Evolutionary conservation across 305 asterid genomes (phyloP).

Genomic region (Solanum hybrid): DNA sequence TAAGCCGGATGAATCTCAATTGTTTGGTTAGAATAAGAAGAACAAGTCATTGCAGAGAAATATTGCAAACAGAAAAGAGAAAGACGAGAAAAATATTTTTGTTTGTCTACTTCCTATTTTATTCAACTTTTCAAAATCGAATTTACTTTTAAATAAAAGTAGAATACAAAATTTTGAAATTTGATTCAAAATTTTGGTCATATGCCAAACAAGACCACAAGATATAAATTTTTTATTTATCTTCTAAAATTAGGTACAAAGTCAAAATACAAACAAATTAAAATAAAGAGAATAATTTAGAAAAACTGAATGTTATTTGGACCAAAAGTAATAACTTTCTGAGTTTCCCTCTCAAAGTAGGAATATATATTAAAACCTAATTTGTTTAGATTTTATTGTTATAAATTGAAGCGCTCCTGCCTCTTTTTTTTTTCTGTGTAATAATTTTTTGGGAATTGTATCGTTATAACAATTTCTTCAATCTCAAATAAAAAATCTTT

Average conservation of each 20-base stretch:
- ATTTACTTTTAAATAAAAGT: no score
- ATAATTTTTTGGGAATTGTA: no score
- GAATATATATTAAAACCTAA: background rate
- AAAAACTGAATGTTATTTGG: background rate
- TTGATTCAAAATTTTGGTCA: background rate
- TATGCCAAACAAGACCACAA: background rate
- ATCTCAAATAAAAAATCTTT: no score
- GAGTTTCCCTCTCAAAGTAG: background rate
- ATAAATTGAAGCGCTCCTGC: background rate
- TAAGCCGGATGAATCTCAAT: background rate
- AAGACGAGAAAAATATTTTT: background rate
- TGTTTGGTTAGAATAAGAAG: background rate
- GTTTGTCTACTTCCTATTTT: background rate
- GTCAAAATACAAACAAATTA: background rate
- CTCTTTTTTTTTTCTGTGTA: background rate
- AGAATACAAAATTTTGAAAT: background rate
- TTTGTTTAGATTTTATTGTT: background rate
- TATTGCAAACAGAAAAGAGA: background rate
- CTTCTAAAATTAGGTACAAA: background rate
- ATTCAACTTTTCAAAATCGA: background rate
- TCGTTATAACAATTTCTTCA: no score
- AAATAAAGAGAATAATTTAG: background rate
- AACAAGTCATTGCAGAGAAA: background rate
- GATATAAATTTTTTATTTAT: background rate
- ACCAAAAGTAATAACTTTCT: background rate